Evolutionary conservation across 768 basidiomycete species (phyloP), one percentile per base, ranked within the genome.

Genomic region (Trametopsis cervina): DNA sequence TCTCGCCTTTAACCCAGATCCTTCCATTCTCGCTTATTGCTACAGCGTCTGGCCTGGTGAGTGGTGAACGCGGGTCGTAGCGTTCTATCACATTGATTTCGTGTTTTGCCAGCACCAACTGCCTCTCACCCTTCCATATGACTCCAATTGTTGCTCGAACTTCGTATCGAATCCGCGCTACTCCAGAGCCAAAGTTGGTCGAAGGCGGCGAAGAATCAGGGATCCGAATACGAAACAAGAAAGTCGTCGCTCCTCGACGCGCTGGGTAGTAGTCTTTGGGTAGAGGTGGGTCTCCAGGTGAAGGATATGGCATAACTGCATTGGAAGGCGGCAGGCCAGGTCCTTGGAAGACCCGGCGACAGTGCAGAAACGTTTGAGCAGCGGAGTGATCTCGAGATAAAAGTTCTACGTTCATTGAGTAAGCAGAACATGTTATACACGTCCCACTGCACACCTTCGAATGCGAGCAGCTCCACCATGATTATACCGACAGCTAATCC

Each of bases 281-380:
- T 2, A 91, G 64, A 0, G 72, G 73, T 1, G 77, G 73, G 49
- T 81, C 78, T 1, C 75, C 82, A 13, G 77, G 72, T 4, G 67
- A 59, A 2, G 81, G 75, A 60, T 83, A 73, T 1, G 78, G 72
- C 47, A 83, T 72, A 0, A 92, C 87, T 1, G 89, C 85, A 60
- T 91, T 91, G 10, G 89, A 90, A 6, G 87, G 86, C 0, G 89
- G 89, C 5, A 90, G 69, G 15, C 80, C 81, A 2, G 84, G 85
- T 2, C 88, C 89, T 64, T 91, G 89, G 59, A 89, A 92, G 4
- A 87, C 60, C 25, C 85, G 74, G 23, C 78, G 73, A 47, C 71
- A 76, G 53, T 85, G 83, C 24, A 89, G 62, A 57, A 90, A 91
- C 0, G 80, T 83, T 22, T 82, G 84, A 0, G 82, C 85, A 2